Percentiles rank a stretch among this genome's conserved stretches.
Conservation (phyloP, 192 early-diverging fungal species). For the Anaeromyces robustus region DNA sequence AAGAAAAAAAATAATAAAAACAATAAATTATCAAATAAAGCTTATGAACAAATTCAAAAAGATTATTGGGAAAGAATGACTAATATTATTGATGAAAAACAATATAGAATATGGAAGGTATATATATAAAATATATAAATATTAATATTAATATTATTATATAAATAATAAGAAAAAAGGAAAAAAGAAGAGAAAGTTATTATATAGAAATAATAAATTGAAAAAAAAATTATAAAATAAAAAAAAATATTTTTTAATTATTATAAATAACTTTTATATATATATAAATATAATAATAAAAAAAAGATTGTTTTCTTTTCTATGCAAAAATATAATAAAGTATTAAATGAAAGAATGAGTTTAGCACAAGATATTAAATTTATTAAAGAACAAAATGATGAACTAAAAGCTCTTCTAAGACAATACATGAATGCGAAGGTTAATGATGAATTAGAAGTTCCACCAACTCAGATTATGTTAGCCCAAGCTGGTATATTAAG, state of each 20-base stretch:
- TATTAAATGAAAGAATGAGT: slow-evolving; percentile 20
- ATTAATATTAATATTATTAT: too few species aligned
- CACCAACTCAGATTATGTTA: slow-evolving; percentile 32
- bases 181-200: too few species aligned
- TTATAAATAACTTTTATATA: not conserved
- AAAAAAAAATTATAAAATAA: too few species aligned
- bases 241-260: too few species aligned
- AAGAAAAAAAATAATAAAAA: slow-evolving; percentile 2
- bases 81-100: slow-evolving; percentile 25
- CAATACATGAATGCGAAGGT: slow-evolving; percentile 33
- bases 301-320: slow-evolving; percentile 21
- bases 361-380: slow-evolving; percentile 22
- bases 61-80: slow-evolving; percentile 32
- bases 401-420: slow-evolving; percentile 26
- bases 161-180: too few species aligned
- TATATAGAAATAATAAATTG: too few species aligned
- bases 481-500: slow-evolving; percentile 10
- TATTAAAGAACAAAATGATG: slow-evolving; percentile 28
- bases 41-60: slow-evolving; percentile 10
- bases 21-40: not conserved
- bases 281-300: not conserved
- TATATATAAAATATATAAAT: too few species aligned
- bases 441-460: slow-evolving; percentile 35
- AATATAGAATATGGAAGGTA: slow-evolving; percentile 29
- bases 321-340: slow-evolving; percentile 31